Conservation (phyloP, 2,329 filamentous ascomycete species). For the Sclerotinia glacialis region DNA sequence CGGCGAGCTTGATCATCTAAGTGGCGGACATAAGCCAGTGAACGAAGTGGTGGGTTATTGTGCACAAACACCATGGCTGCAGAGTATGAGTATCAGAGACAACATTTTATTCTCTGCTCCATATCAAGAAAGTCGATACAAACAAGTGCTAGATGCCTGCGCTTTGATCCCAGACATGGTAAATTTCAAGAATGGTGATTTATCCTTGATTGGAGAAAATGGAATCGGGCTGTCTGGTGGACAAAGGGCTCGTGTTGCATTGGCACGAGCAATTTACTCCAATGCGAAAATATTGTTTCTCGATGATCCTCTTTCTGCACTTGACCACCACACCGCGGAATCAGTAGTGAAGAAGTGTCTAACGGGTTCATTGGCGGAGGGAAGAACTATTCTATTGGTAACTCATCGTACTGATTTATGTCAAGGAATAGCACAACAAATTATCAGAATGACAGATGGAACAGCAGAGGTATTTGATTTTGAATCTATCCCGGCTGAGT, state of each 20-base stretch:
- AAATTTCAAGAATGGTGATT: slow-evolving; percentile 61
- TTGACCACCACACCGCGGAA: slow-evolving; percentile 64
- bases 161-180: slow-evolving; percentile 59
- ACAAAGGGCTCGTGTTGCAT: slow-evolving; percentile 57
- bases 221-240: slow-evolving; percentile 60
- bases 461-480: slow-evolving; percentile 41
- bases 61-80: slow-evolving; percentile 64
- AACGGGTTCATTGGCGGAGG: slow-evolving; percentile 51
- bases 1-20: slow-evolving; percentile 37
- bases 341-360: slow-evolving; percentile 57
- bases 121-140: slow-evolving; percentile 68
- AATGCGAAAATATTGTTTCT: slow-evolving; percentile 52
- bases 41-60: slow-evolving; percentile 61
- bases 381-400: slow-evolving; percentile 55
- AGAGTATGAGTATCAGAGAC: slow-evolving; percentile 67
- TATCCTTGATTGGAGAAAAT: slow-evolving; percentile 60
- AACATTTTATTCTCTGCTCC: slow-evolving; percentile 64
- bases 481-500: slow-evolving; percentile 33
- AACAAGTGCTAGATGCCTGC: slow-evolving; percentile 65
- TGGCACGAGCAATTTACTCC: slow-evolving; percentile 61
- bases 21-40: slow-evolving; percentile 46
- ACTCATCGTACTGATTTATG: slow-evolving; percentile 71
- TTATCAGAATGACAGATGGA: slow-evolving; percentile 67
- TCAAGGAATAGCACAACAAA: slow-evolving; percentile 67
- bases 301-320: slow-evolving; percentile 58